Base-by-base conservation (phyloP, 495 filamentous ascomycete genomes). In the Penicillium arizonense region DNA sequence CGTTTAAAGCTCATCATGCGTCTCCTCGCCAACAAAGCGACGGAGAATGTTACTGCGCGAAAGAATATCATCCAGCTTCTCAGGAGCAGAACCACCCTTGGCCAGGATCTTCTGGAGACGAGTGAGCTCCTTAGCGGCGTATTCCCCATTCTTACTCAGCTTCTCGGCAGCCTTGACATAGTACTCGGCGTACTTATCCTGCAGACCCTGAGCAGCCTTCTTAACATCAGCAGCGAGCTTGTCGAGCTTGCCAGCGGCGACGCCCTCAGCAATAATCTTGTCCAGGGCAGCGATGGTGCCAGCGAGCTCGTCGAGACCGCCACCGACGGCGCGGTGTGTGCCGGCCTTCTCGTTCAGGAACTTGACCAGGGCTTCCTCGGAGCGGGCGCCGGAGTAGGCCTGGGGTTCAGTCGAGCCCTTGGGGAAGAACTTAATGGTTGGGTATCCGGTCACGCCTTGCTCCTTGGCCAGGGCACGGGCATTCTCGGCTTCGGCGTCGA, bases 351-450 rank as follows among this genome's bases (percentile, higher is more conserved):
- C 74, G 78, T 98, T 97, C 66, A 98, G 67, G 80, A 88, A 98
- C 26, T 79, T 69, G 54, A 96, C 68, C 47, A 98, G 75, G 57
- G 86, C 87, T 50, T 79, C 74, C 79, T 96, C 91, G 14, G 79
- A 75, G 58, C 94, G 92, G 52, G 84, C 89, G 47, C 87, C 87
- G 30, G 81, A 73, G 81, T 96, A 98, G 33, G 77, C 62, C 57
- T 87, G 76, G 11, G 86, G 68, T 53, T 86, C 86, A 49, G 80
- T 89, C 50, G 86, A 89, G 62, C 93, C 93, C 72, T 86, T 87
- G 64, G 92, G 87, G 81, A 97, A 97, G 83, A 88, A 98, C 79
- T 95, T 96, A 79, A 98, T 94, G 53, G 94, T 98, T 26, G 94
- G 94, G 82, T 92, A 98, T 24, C 86, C 87, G 44, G 77, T 81